Percentiles rank a stretch among this genome's conserved stretches.
Conservation (phyloP, 1,139 yeast species). For the Pichia cactophila region DNA sequence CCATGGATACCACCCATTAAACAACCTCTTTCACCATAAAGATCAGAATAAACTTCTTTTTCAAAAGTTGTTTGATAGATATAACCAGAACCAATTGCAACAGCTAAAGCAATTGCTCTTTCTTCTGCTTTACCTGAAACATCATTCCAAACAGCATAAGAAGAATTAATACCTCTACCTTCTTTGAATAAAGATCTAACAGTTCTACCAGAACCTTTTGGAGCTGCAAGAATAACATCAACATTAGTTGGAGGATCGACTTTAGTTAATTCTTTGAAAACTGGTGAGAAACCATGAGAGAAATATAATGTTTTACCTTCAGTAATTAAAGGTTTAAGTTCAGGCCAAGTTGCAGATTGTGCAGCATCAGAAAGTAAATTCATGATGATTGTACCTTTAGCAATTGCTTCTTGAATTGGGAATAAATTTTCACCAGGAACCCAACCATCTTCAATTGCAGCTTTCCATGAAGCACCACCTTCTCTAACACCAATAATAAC, state of each 20-base stretch:
- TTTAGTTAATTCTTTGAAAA: conserved; percentile 93
- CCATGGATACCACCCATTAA: conserved; percentile 99
- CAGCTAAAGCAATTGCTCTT: conserved; percentile 97
- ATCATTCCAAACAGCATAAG: conserved; percentile 99
- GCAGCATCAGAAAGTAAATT: conserved; percentile 98
- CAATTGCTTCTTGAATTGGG: conserved; percentile 87
- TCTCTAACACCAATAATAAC: conserved; percentile 98
- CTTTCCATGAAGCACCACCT: conserved; percentile 99
- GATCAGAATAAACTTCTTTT: conserved; percentile 97
- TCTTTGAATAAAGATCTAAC: conserved; percentile 98
- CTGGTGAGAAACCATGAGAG: conserved; percentile 99
- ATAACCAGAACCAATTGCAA: conserved; percentile 99
- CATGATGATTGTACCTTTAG: conserved; percentile 90
- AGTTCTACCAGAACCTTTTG: conserved; percentile 99
- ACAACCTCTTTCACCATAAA: conserved; percentile 99
- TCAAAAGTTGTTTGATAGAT: conserved; percentile 99
- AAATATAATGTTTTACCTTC: conserved; percentile 97
- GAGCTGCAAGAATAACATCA: conserved; percentile 98
- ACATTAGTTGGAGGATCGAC: conserved; percentile 93
- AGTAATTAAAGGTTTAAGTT: conserved; percentile 83
- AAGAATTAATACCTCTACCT: conserved; percentile 99
- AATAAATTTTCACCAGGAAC: conserved; percentile 98
- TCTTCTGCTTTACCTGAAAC: conserved; percentile 99
- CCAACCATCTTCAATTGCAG: conserved; percentile 99
- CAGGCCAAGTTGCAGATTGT: conserved; percentile 95